phyloP scores from a whole-genome alignment of 2,329 filamentous ascomycete species.

The Alternaria conjuncta region DNA sequence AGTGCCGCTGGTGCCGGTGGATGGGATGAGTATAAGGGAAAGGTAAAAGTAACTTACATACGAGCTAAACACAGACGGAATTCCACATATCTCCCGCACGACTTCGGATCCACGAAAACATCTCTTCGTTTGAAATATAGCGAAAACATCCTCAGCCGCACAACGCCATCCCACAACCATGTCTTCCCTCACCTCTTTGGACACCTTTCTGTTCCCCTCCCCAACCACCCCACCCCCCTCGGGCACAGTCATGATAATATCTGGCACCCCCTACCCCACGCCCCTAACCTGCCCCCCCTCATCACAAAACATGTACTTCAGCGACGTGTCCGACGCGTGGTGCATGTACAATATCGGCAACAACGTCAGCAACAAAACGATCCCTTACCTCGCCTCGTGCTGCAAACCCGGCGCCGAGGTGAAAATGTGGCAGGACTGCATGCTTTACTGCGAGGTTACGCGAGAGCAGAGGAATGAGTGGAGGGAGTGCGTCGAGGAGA shows the following conservation, averaged over 20 bases:
- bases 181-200: background rate
- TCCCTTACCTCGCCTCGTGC: background rate
- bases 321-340: background rate
- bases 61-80: background rate
- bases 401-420: background rate
- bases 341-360: background rate
- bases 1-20: background rate
- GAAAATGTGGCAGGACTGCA: background rate
- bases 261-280: background rate
- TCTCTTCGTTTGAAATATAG: rapidly evolving
- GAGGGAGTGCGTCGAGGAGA: background rate
- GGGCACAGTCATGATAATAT: background rate
- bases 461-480: rapidly evolving
- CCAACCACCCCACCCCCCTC: background rate
- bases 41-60: background rate
- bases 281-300: background rate
- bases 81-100: background rate
- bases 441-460: background rate
- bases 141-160: background rate
- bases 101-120: background rate
- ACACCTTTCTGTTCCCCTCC: background rate
- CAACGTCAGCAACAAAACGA: background rate
- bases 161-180: background rate
- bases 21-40: background rate
- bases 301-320: background rate